Conservation (phyloP, 352 stramenopile species). For the Phytophthora macrochlamydospora region DNA sequence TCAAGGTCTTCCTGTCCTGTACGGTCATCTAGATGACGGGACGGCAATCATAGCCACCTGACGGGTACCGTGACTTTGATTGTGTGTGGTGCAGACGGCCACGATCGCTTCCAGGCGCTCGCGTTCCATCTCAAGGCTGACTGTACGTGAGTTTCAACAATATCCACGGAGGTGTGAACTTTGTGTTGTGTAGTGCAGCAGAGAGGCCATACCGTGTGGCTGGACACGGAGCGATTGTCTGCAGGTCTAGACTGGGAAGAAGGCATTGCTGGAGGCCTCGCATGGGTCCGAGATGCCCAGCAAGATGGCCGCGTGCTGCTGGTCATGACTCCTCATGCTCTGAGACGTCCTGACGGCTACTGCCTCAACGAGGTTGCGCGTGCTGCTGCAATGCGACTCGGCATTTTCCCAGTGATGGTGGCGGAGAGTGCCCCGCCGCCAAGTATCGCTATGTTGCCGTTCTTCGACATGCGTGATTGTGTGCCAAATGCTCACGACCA, state of each 20-base stretch:
- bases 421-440: constrained; percentile 67
- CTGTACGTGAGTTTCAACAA: constrained; percentile 32
- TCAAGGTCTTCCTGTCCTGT: constrained; percentile 85
- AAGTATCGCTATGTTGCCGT: constrained; percentile 73
- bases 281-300: constrained; percentile 73
- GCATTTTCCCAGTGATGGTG: constrained; percentile 77
- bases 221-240: constrained; percentile 73
- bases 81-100: constrained; percentile 47
- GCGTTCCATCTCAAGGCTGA: constrained; percentile 72
- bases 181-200: constrained; percentile 47
- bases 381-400: constrained; percentile 58
- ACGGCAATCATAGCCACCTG: no score
- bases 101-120: constrained; percentile 75
- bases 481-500: constrained; percentile 40
- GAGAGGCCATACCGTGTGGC: constrained; percentile 70
- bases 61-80: background rate
- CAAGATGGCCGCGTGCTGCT: constrained; percentile 73
- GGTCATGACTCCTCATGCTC: constrained; percentile 80
- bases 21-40: constrained; percentile 1
- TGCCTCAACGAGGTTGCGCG: constrained; percentile 82
- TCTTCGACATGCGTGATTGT: constrained; percentile 77
- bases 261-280: constrained; percentile 64
- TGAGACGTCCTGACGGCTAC: constrained; percentile 75
- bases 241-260: constrained; percentile 80
- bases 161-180: constrained; percentile 1